Base-by-base conservation (phyloP, 2,329 filamentous ascomycete genomes). In the Beauveria scarabaeidicola region DNA sequence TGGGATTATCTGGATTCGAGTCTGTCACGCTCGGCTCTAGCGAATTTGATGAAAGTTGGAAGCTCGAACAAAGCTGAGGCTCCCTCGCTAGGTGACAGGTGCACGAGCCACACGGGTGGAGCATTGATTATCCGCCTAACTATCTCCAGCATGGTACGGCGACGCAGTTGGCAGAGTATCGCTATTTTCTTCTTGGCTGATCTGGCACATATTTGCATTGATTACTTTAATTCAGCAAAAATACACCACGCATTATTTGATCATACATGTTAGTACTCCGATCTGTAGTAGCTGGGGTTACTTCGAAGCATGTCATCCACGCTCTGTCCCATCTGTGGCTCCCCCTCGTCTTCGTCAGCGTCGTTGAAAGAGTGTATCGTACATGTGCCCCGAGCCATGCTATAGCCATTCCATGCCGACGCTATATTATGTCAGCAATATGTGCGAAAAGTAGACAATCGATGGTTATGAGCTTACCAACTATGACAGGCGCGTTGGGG, bases 321-420 rank as follows among this genome's bases (percentile, higher is more conserved):
- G 60, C 80, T 79, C 13, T 77, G 75, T 0, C 85, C 84, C 51
- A 75, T 74, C 0, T 79, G 79, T 7, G 78, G 78, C 2, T 79
- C 86, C 61, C 91, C 87, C 64, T 91, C 89, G 2, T 82, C 78
- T 0, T 80, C 77, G 1, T 77, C 70, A 0, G 80, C 79, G 64
- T 91, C 86, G 62, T 91, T 91, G 80, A 87, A 94, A 1, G 83
- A 84, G 69, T 96, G 91, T 19, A 93, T 71, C 0, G 88, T 88
- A 63, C 89, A 91, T 1, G 90, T 93, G 13, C 89, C 90, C 17
- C 83, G 79, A 0, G 84, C 81, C 71, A 88, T 85, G 52, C 85
- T 86, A 74, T 85, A 89, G 23, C 89, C 89, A 65, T 92, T 92
- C 86, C 90, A 91, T 0, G 87, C 85, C 9, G 91, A 94, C 43